Conservation (phyloP, 176 grass and related monocot genomes). For the Aegilops umbellulata region DNA sequence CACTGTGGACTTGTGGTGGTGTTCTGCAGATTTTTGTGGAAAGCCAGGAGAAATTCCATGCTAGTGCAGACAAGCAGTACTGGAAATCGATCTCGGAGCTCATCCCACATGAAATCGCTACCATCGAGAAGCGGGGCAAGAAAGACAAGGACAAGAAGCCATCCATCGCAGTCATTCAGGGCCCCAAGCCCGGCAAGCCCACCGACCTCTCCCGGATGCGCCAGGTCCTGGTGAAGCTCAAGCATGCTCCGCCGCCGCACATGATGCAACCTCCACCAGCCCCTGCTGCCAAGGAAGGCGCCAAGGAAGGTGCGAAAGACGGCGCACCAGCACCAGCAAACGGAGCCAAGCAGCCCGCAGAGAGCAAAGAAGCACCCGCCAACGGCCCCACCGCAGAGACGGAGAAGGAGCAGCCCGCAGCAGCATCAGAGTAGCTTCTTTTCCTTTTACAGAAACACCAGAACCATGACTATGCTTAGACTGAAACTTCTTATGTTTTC, state of each 20-base stretch:
- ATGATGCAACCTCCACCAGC: constrained; percentile 67
- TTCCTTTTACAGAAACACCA: constrained; percentile 19
- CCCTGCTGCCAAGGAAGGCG: constrained; percentile 38
- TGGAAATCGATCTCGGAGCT: constrained; percentile 95
- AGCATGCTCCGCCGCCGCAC: constrained; percentile 74
- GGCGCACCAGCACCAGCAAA: constrained; percentile 26
- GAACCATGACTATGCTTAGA: constrained; percentile 36
- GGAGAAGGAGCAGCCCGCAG: constrained; percentile 39
- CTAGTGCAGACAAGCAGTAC: constrained; percentile 71
- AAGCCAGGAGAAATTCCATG: constrained; percentile 83
- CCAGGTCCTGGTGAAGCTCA: constrained; percentile 81
- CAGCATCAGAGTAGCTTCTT: constrained; percentile 29
- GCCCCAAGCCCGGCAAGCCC: constrained; percentile 88
- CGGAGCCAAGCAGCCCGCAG: constrained; percentile 31
- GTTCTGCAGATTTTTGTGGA: constrained; percentile 55
- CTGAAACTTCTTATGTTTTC: constrained; percentile 22
- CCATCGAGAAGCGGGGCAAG: constrained; percentile 79
- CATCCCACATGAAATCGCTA: constrained; percentile 85
- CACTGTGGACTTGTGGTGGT: background rate
- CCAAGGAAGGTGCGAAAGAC: constrained; percentile 32
- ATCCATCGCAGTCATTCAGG: constrained; percentile 70
- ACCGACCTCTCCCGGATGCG: constrained; percentile 88
- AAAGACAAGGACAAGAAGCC: constrained; percentile 94
- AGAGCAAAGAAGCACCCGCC: constrained; percentile 30
- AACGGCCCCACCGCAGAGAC: background rate